These are phyloP conservation scores for Myriosclerotinia scirpicola DNA, from an alignment of 2,329 filamentous ascomycete species.

Conservation along the genomic window DNA sequence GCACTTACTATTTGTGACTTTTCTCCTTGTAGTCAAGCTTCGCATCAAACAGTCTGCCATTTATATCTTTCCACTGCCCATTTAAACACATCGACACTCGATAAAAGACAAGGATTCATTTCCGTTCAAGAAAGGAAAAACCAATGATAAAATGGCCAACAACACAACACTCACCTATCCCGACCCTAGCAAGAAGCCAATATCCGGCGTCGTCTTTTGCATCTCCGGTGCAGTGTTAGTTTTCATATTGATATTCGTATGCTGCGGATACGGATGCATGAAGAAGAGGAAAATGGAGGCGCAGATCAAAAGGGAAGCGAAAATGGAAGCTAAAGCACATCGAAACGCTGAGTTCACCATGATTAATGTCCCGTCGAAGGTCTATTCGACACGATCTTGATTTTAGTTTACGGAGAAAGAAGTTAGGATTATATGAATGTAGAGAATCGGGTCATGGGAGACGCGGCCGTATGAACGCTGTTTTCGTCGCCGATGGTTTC, in stretches of 20 bases:
- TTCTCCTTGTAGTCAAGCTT: too few species aligned
- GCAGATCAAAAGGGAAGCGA: neutral
- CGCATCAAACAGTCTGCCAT: too few species aligned
- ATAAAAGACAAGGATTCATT: too few species aligned
- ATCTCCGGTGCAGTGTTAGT: neutral
- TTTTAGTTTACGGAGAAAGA: neutral
- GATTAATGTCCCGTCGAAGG: neutral
- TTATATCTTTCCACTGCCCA: too few species aligned
- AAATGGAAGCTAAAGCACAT: neutral
- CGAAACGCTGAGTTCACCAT: neutral
- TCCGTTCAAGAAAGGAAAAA: neutral
- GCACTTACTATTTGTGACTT: too few species aligned
- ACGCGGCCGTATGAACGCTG: neutral
- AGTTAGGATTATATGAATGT: neutral
- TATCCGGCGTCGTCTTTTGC: neutral
- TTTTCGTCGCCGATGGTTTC: too few species aligned
- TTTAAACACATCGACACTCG: too few species aligned
- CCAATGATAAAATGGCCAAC: neutral
- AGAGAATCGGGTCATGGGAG: neutral
- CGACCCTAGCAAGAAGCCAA: neutral
- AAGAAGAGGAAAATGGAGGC: slow-evolving; percentile 6
- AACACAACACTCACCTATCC: neutral
- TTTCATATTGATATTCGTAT: slow-evolving; percentile 4
- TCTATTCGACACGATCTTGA: neutral
- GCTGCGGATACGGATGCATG: slow-evolving; percentile 12